These are phyloP conservation scores for Microsporum canis DNA, from an alignment of 2,329 filamentous ascomycete genomes.

Conservation along the genomic window DNA sequence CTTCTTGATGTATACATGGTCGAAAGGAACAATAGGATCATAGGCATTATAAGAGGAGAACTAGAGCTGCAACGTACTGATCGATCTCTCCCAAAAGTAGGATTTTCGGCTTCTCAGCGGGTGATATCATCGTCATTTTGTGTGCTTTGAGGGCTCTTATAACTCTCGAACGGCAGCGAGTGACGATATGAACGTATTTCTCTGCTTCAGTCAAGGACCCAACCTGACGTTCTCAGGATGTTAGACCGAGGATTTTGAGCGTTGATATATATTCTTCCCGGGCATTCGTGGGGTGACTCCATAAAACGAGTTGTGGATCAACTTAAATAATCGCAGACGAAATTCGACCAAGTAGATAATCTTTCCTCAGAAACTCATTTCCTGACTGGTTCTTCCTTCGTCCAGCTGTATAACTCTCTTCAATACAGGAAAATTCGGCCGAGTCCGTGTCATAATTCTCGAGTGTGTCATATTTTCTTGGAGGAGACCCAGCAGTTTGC, in stretches of 20 bases:
- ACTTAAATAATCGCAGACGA: slow-evolving; percentile 1
- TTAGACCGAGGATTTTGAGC: not conserved
- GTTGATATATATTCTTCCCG: not conserved
- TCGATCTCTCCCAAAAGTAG: slow-evolving; percentile 53
- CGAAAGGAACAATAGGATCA: not conserved
- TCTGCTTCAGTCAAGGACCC: not conserved
- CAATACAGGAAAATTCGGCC: not conserved
- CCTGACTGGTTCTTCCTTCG: slow-evolving; percentile 1
- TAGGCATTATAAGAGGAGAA: not conserved
- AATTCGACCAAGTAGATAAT: not conserved
- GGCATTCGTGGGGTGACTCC: not conserved
- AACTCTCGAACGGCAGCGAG: not conserved
- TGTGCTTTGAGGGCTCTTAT: not conserved
- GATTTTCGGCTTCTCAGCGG: slow-evolving; percentile 43
- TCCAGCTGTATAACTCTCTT: not conserved
- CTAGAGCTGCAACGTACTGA: slow-evolving; percentile 41
- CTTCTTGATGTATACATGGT: not conserved
- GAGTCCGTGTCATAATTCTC: not conserved
- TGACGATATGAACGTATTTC: not conserved
- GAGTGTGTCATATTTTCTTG: not conserved
- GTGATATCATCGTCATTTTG: slow-evolving; percentile 10
- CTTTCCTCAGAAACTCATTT: not conserved
- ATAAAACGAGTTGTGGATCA: not conserved
- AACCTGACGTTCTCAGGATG: not conserved
- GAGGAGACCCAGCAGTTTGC: not conserved